A percentile compares a stretch with the other conserved stretches of the same genome.
These are phyloP conservation scores for Diospyros lotus DNA, from an alignment of 148 eudicot species.

Conservation along the genomic window DNA sequence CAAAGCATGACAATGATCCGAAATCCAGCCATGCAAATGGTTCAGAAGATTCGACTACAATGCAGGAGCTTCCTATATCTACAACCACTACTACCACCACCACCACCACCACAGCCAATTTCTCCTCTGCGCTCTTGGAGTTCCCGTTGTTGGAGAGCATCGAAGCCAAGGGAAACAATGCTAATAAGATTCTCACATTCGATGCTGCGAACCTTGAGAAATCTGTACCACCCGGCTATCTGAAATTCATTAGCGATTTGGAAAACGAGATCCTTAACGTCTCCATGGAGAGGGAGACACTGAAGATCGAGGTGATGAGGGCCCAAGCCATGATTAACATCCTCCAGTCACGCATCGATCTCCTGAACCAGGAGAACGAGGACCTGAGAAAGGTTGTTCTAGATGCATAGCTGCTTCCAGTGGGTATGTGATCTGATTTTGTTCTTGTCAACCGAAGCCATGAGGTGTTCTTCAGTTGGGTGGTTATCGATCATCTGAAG, in stretches of 20 bases:
- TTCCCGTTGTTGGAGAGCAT: constrained; percentile 58
- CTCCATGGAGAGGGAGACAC: constrained; percentile 87
- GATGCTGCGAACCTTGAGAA: constrained; percentile 66
- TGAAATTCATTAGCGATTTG: constrained; percentile 80
- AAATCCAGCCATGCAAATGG: constrained; percentile 64
- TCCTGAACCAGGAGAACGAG: constrained; percentile 58
- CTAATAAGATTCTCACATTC: constrained; percentile 34
- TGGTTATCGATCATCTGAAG: constrained; percentile 4
- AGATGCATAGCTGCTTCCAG: constrained; percentile 18
- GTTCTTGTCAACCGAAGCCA: constrained; percentile 2
- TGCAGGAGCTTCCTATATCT: constrained; percentile 52
- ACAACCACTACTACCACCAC: constrained; percentile 11
- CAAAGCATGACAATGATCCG: constrained; percentile 44
- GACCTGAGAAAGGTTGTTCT: constrained; percentile 41
- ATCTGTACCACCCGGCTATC: constrained; percentile 84
- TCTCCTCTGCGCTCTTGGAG: constrained; percentile 47
- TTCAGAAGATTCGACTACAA: constrained; percentile 77
- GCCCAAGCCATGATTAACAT: constrained; percentile 95
- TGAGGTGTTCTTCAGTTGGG: neutral
- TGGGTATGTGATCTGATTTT: neutral
- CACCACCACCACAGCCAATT: constrained; percentile 25
- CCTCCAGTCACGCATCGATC: constrained; percentile 79
- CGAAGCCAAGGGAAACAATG: constrained; percentile 43
- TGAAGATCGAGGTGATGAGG: constrained; percentile 96
- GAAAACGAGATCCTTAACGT: constrained; percentile 79